These are phyloP conservation scores for Galerina marginata DNA, from an alignment of 768 basidiomycete genomes.

Conservation along the genomic window DNA sequence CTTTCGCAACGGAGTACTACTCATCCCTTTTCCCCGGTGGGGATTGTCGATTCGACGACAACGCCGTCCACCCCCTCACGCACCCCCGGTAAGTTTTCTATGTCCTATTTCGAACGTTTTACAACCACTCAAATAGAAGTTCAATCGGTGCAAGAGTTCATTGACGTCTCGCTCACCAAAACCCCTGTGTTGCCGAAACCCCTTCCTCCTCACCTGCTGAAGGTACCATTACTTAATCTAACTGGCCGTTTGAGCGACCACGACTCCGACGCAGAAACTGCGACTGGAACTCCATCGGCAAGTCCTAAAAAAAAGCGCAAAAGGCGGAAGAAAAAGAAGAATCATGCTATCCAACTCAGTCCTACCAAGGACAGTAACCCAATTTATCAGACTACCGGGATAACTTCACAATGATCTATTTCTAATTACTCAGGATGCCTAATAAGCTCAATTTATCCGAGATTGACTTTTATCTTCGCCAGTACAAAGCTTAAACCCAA, in stretches of 20 bases:
- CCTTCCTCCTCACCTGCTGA: conserved; percentile 31
- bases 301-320: conserved; percentile 59
- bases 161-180: conserved; percentile 10
- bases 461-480: too few species aligned
- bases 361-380: conserved; percentile 12
- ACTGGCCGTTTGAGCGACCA: conserved; percentile 48
- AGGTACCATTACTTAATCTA: conserved; percentile 60
- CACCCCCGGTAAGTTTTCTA: neutral
- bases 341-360: conserved; percentile 23
- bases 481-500: too few species aligned
- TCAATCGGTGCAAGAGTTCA: neutral
- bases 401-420: conserved; percentile 18
- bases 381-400: conserved; percentile 7
- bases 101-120: neutral
- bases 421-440: too few species aligned
- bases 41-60: neutral
- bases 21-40: too few species aligned
- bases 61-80: neutral
- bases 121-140: neutral
- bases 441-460: too few species aligned
- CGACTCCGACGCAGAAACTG: conserved; percentile 36
- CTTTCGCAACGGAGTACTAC: neutral
- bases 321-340: conserved; percentile 60
- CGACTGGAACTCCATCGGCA: conserved; percentile 18
- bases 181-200: conserved; percentile 11